These are phyloP conservation scores for Fistulinella prunicolor DNA, from an alignment of 768 basidiomycete species.

Conservation along the genomic window DNA sequence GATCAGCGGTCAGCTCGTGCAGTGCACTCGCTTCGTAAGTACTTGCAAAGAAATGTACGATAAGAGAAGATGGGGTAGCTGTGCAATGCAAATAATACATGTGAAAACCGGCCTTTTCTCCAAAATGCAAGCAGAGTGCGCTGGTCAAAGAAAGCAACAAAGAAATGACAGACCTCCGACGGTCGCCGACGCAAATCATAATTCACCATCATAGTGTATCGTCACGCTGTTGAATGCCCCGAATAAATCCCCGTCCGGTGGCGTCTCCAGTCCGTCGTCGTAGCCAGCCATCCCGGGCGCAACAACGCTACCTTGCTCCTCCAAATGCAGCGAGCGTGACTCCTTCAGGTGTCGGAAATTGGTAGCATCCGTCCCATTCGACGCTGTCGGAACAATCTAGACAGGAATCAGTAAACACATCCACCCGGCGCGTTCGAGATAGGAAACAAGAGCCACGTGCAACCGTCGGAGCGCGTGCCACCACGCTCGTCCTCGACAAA, in stretches of 20 bases:
- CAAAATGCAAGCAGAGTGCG: conserved; percentile 20
- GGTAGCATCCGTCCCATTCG: conserved; percentile 77
- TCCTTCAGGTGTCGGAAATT: conserved; percentile 92
- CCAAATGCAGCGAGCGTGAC: conserved; percentile 87
- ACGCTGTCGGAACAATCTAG: conserved; percentile 75
- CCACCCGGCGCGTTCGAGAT: conserved; percentile 14
- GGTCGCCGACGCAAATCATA: conserved; percentile 18
- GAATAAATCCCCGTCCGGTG: conserved; percentile 66
- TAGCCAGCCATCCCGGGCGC: conserved; percentile 39
- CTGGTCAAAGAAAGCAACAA: conserved; percentile 15
- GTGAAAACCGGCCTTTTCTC: conserved; percentile 24
- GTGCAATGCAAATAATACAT: conserved; percentile 36
- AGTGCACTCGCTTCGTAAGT: conserved; percentile 19
- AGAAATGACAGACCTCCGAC: conserved; percentile 14
- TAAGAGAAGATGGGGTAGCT: conserved; percentile 16
- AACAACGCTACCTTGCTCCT: conserved; percentile 49
- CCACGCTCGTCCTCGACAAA: neutral
- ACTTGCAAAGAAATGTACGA: conserved; percentile 22
- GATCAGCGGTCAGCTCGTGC: conserved; percentile 22
- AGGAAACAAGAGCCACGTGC: conserved; percentile 13
- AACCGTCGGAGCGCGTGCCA: neutral
- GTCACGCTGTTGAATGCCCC: conserved; percentile 90
- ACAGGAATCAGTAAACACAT: conserved; percentile 25
- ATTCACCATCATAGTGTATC: conserved; percentile 76
- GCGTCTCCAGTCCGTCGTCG: conserved; percentile 44